Conservation (phyloP, 768 basidiomycete genomes). For the Podaxis sp. region DNA sequence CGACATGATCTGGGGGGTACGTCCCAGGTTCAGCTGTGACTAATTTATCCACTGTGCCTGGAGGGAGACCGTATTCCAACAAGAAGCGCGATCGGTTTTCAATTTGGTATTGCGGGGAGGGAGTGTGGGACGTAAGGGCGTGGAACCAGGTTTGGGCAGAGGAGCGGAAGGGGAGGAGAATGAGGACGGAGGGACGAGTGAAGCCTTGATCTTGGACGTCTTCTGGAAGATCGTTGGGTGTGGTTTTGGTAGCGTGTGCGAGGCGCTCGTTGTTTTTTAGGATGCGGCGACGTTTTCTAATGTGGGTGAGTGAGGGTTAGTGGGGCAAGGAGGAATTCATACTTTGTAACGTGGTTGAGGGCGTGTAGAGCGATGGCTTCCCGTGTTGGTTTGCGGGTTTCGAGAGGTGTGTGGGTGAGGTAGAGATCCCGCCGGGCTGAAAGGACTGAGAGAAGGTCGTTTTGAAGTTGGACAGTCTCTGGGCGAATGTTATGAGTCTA, state of each 20-base stretch:
- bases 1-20: conserved; percentile 86
- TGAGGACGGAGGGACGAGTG: conserved; percentile 89
- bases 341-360: conserved; percentile 91
- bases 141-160: conserved; percentile 79
- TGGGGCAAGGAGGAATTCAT: conserved; percentile 13
- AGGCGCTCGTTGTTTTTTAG: conserved; percentile 94
- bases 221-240: conserved; percentile 53
- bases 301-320: not conserved
- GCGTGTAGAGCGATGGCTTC: conserved; percentile 76
- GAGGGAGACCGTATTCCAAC: conserved; percentile 78
- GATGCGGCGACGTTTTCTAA: conserved; percentile 83
- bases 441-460: conserved; percentile 61
- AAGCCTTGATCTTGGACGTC: conserved; percentile 96
- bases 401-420: conserved; percentile 59
- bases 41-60: conserved; percentile 77
- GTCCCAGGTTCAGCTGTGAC: conserved; percentile 65
- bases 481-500: conserved; percentile 29
- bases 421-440: conserved; percentile 76
- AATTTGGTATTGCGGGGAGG: conserved; percentile 69
- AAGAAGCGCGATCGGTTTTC: conserved; percentile 86
- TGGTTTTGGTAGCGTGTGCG: conserved; percentile 60
- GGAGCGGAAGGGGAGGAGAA: conserved; percentile 92
- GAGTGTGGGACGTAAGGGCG: conserved; percentile 74
- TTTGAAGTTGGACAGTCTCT: conserved; percentile 46
- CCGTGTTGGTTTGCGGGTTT: conserved; percentile 56